These are phyloP conservation scores for Claviceps sorghi DNA, from an alignment of 2,329 filamentous ascomycete genomes.

Conservation along the genomic window DNA sequence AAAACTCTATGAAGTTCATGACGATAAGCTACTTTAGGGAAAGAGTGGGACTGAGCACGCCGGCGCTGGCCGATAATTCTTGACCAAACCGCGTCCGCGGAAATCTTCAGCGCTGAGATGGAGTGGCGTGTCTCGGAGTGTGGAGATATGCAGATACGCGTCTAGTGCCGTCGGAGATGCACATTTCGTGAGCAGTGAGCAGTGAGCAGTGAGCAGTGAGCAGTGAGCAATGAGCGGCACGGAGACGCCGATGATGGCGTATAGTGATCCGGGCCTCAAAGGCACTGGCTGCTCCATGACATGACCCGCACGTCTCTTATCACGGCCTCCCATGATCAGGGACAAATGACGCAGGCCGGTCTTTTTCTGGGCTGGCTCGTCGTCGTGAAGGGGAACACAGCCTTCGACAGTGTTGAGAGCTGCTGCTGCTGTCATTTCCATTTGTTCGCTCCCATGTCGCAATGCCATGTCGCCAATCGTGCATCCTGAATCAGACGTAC, in stretches of 20 bases:
- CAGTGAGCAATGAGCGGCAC: neutral
- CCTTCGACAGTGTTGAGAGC: neutral
- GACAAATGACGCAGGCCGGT: neutral
- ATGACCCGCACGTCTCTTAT: neutral
- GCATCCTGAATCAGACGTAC: neutral
- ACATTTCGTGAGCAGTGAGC: neutral
- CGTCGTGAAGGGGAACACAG: neutral
- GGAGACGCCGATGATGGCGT: neutral
- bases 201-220: neutral
- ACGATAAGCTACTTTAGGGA: neutral
- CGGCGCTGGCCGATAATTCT: neutral
- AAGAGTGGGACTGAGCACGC: neutral
- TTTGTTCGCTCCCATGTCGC: neutral
- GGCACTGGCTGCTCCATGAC: neutral
- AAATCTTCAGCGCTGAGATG: neutral
- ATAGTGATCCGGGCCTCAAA: no score
- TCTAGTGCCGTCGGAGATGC: neutral
- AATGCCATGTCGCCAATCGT: neutral
- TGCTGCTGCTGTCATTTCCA: neutral
- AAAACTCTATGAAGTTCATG: neutral
- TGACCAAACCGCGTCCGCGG: conserved; percentile 1
- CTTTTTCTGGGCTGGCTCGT: neutral
- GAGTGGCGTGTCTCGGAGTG: conserved; percentile 1
- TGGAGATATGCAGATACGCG: neutral
- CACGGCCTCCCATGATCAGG: neutral